phyloP scores from a whole-genome alignment of 1,139 yeast genomes.

The Taphrina populina region DNA sequence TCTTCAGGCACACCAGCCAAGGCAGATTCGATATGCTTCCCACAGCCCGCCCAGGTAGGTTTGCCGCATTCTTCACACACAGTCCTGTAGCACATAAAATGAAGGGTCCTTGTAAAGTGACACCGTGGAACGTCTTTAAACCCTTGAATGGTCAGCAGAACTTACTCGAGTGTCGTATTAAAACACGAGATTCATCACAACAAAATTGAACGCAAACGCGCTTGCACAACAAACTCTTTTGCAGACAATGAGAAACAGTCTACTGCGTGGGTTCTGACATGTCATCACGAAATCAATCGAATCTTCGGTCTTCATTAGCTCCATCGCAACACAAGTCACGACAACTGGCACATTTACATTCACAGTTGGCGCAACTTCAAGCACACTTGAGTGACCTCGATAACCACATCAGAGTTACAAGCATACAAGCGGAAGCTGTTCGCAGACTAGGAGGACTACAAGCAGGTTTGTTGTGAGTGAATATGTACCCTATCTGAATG shows the following conservation, averaged over 20 bases:
- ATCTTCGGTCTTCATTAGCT: slow-evolving; percentile 19
- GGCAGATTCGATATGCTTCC: slow-evolving; percentile 28
- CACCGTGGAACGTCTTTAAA: too few relatives aligned
- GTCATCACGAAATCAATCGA: slow-evolving; percentile 7
- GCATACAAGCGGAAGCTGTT: slow-evolving; percentile 58
- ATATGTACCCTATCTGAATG: neutral
- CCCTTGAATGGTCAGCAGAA: too few relatives aligned
- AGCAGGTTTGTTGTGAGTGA: slow-evolving; percentile 51
- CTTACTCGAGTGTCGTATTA: too few relatives aligned
- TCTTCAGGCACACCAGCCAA: slow-evolving; percentile 24
- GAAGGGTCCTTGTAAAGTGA: too few relatives aligned
- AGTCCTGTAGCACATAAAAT: slow-evolving; percentile 27
- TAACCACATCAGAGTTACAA: slow-evolving; percentile 55
- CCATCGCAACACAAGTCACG: slow-evolving; percentile 48
- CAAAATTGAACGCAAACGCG: too few relatives aligned
- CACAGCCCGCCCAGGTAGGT: slow-evolving; percentile 33
- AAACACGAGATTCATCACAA: too few relatives aligned
- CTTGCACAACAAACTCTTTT: too few relatives aligned
- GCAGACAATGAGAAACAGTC: too few relatives aligned
- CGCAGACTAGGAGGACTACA: slow-evolving; percentile 61
- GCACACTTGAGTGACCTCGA: slow-evolving; percentile 61
- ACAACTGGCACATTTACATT: slow-evolving; percentile 60
- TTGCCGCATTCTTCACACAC: slow-evolving; percentile 20
- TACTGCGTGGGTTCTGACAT: too few relatives aligned
- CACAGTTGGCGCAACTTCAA: slow-evolving; percentile 63